Conservation (phyloP, 345 rosid species). For the Arabis alpina region DNA sequence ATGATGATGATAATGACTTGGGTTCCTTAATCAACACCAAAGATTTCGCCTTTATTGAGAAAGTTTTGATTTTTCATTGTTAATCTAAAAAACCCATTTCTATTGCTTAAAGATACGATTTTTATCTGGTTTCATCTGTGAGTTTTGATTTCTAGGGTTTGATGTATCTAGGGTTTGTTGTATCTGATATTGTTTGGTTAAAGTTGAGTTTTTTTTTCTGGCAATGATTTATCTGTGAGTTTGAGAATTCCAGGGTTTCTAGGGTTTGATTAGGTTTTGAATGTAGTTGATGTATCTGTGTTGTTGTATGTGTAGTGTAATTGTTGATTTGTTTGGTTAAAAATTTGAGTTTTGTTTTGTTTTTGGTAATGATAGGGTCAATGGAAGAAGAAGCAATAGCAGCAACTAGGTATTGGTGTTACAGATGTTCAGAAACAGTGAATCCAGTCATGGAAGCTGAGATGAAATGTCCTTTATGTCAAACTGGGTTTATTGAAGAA, state of each 20-base stretch:
- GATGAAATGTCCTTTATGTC: slow-evolving; percentile 65
- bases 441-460: slow-evolving; percentile 52
- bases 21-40: too few species aligned
- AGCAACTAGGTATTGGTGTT: slow-evolving; percentile 45
- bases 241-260: too few species aligned
- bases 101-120: neutral
- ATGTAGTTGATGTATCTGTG: too few species aligned
- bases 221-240: too few species aligned
- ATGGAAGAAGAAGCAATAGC: slow-evolving; percentile 42
- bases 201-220: neutral
- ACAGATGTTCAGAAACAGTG: slow-evolving; percentile 61
- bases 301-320: too few species aligned
- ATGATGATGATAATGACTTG: too few species aligned
- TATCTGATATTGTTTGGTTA: neutral
- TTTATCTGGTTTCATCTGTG: neutral
- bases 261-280: too few species aligned
- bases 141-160: slow-evolving; percentile 23
- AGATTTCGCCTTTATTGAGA: too few species aligned
- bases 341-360: too few species aligned
- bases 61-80: too few species aligned
- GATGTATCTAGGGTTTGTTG: neutral
- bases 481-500: slow-evolving; percentile 62
- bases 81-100: neutral
- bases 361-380: neutral
- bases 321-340: too few species aligned